phyloP scores from a whole-genome alignment of 768 basidiomycete species.

The Amanita rimosa region DNA sequence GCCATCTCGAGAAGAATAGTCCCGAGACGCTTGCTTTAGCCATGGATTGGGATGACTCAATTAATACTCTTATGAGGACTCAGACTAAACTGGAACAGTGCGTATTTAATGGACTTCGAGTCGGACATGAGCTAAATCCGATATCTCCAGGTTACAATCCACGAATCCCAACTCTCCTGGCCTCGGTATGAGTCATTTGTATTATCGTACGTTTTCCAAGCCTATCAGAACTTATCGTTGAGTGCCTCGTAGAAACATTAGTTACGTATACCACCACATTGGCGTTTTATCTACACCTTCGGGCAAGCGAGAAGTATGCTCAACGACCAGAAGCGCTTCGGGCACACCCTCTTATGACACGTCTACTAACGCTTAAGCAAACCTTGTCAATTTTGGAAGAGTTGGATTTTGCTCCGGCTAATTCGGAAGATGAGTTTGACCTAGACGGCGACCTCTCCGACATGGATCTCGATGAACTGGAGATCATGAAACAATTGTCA shows the following conservation, averaged over 20 bases:
- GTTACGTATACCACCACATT: constrained; percentile 85
- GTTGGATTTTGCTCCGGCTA: constrained; percentile 56
- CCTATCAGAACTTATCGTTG: neutral
- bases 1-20: constrained; percentile 60
- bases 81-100: constrained; percentile 46
- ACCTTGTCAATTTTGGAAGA: constrained; percentile 73
- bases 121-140: neutral
- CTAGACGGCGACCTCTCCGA: constrained; percentile 18
- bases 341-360: constrained; percentile 59
- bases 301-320: constrained; percentile 53
- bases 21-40: constrained; percentile 76
- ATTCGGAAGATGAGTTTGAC: constrained; percentile 36
- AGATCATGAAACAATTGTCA: neutral
- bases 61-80: constrained; percentile 36
- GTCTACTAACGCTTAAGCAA: constrained; percentile 77
- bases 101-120: constrained; percentile 10
- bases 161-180: constrained; percentile 39
- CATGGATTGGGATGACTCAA: constrained; percentile 75
- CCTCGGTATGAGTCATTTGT: constrained; percentile 68
- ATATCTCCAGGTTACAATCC: constrained; percentile 31
- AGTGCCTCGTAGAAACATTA: constrained; percentile 45
- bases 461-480: constrained; percentile 15
- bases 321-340: constrained; percentile 51
- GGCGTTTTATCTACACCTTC: constrained; percentile 88
- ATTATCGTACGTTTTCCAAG: constrained; percentile 62